Percentiles rank a stretch among this genome's conserved stretches.
Conservation (phyloP, 768 basidiomycete genomes). For the Royoungia palumana region DNA sequence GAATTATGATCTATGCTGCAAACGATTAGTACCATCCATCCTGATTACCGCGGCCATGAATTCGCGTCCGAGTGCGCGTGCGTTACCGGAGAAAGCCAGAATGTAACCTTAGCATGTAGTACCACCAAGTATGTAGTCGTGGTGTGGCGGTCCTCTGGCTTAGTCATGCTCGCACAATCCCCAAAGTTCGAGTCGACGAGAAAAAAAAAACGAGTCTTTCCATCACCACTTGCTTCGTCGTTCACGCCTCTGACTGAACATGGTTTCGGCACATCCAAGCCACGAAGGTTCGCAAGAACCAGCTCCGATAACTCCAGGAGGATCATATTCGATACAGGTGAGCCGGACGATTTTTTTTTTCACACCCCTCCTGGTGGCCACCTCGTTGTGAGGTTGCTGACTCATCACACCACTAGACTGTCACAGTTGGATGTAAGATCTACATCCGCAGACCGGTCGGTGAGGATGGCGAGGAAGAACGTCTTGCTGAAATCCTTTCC, state of each 20-base stretch:
- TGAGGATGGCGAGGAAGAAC: slow-evolving; percentile 78
- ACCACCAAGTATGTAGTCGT: no score
- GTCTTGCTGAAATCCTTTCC: slow-evolving; percentile 93
- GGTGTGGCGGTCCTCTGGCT: slow-evolving; percentile 6
- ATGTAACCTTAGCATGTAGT: neutral
- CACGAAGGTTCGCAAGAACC: slow-evolving; percentile 43
- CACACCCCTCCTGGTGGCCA: slow-evolving; percentile 18
- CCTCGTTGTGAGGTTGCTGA: slow-evolving; percentile 23
- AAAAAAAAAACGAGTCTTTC: slow-evolving; percentile 5
- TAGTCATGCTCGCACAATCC: slow-evolving; percentile 17
- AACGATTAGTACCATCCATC: neutral
- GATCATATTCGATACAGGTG: slow-evolving; percentile 75
- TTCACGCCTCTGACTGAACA: slow-evolving; percentile 7
- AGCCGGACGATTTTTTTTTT: slow-evolving; percentile 28
- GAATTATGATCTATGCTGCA: neutral
- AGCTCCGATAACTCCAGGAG: slow-evolving; percentile 67
- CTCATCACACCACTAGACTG: slow-evolving; percentile 53
- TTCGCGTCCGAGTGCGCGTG: no score
- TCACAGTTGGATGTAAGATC: slow-evolving; percentile 93
- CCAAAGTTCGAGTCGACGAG: neutral
- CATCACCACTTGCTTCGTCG: slow-evolving; percentile 1
- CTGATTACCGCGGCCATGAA: neutral
- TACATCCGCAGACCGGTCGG: slow-evolving; percentile 79
- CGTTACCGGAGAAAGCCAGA: neutral
- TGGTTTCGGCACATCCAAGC: slow-evolving; percentile 32